phyloP scores from a whole-genome alignment of 441 rosid species.

The Pelargonium fulgidum region DNA sequence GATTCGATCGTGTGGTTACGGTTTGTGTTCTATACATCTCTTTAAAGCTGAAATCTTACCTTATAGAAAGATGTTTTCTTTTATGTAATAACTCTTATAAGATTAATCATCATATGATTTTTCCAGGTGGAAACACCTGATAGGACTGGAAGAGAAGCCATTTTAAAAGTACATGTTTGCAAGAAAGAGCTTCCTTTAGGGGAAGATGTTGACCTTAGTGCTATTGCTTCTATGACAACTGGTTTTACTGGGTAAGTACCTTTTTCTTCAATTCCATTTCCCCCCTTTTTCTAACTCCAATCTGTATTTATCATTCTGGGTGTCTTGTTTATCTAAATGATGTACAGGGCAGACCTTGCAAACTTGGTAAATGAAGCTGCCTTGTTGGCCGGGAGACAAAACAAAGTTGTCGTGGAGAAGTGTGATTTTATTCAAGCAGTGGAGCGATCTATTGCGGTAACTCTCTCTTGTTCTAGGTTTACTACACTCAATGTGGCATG shows the following conservation, averaged over 20 bases:
- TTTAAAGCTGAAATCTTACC: conserved; percentile 10
- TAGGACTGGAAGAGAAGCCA: conserved; percentile 85
- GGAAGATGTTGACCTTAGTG: conserved; percentile 58
- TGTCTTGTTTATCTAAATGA: conserved; percentile 21
- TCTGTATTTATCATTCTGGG: neutral
- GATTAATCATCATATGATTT: conserved; percentile 18
- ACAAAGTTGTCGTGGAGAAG: conserved; percentile 67
- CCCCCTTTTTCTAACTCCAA: conserved; percentile 3
- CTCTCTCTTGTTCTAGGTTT: conserved; percentile 8
- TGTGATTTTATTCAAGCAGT: conserved; percentile 89
- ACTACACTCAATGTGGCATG: neutral
- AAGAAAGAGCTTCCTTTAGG: conserved; percentile 87
- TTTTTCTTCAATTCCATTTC: neutral
- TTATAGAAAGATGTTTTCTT: conserved; percentile 5
- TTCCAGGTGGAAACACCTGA: conserved; percentile 90
- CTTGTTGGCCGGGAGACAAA: conserved; percentile 84
- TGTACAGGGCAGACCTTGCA: conserved; percentile 90
- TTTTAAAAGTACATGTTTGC: conserved; percentile 66
- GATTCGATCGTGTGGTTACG: conserved; percentile 95
- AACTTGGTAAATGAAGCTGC: conserved; percentile 99
- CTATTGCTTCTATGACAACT: conserved; percentile 90
- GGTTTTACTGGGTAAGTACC: conserved; percentile 81
- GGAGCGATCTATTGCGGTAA: conserved; percentile 89
- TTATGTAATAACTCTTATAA: neutral
- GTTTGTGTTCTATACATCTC: conserved; percentile 39